Percentiles rank a stretch among this genome's conserved stretches.
Conservation (phyloP, 345 rosid species). For the Diplotaxis tenuifolia region DNA sequence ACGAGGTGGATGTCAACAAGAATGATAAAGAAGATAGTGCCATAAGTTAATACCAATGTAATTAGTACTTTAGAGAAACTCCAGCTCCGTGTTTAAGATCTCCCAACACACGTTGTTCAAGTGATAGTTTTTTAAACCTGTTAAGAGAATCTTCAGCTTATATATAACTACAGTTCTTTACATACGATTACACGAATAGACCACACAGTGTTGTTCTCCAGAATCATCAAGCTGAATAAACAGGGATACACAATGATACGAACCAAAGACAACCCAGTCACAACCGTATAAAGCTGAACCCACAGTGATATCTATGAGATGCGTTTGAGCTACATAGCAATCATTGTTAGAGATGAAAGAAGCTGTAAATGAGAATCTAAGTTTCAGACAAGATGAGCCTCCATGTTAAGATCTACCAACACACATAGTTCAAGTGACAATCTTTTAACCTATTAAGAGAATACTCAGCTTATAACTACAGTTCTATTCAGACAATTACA, state of each 20-base stretch:
- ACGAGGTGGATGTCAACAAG: background rate
- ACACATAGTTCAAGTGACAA: no score
- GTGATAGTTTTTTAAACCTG: background rate
- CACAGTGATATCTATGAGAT: background rate
- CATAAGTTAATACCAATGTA: background rate
- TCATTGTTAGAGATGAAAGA: background rate
- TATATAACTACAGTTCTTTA: background rate
- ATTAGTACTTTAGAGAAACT: background rate
- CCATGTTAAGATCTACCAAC: no score
- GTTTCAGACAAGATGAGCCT: no score
- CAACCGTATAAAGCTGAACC: background rate
- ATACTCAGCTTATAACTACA: no score
- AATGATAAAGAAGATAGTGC: background rate
- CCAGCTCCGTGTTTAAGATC: constrained; percentile 38
- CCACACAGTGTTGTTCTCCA: background rate
- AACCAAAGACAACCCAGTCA: no score
- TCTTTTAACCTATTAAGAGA: no score
- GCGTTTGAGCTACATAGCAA: background rate
- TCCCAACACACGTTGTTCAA: constrained; percentile 36
- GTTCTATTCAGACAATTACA: no score
- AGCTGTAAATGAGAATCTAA: no score
- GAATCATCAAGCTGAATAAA: no score
- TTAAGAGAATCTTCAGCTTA: background rate
- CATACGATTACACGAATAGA: background rate
- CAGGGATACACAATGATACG: no score